Percentiles rank a stretch among this genome's conserved stretches.
These are phyloP conservation scores for Curvularia verruculosa DNA, from an alignment of 2,329 filamentous ascomycete genomes.

Conservation along the genomic window DNA sequence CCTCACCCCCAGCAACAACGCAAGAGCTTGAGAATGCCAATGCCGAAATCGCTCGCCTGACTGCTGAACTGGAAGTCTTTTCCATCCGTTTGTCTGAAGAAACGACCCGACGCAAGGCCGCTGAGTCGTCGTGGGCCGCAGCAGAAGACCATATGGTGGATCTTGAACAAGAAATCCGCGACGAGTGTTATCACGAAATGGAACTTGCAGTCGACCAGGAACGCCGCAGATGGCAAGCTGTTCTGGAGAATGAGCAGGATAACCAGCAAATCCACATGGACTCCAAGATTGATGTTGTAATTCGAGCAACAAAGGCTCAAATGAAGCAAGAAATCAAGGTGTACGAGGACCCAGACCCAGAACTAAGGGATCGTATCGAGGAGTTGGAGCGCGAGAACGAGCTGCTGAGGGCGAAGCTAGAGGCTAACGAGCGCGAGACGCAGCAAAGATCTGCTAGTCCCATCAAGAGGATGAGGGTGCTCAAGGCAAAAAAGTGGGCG, in stretches of 20 bases:
- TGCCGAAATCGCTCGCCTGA: slow-evolving; percentile 79
- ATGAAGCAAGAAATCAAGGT: slow-evolving; percentile 49
- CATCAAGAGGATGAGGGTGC: slow-evolving; percentile 56
- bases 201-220: slow-evolving; percentile 77
- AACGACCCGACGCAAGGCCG: slow-evolving; percentile 69
- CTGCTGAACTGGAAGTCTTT: slow-evolving; percentile 77
- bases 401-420: slow-evolving; percentile 46
- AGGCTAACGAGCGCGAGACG: slow-evolving; percentile 50
- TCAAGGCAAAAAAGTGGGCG: slow-evolving; percentile 58
- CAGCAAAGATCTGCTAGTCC: slow-evolving; percentile 49
- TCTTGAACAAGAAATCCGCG: slow-evolving; percentile 83
- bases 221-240: slow-evolving; percentile 79
- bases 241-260: slow-evolving; percentile 76
- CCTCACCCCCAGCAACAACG: slow-evolving; percentile 52
- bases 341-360: slow-evolving; percentile 51
- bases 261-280: slow-evolving; percentile 84
- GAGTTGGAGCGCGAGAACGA: slow-evolving; percentile 56
- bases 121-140: slow-evolving; percentile 74
- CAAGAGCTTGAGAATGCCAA: slow-evolving; percentile 83
- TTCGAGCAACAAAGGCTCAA: slow-evolving; percentile 58
- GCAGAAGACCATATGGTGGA: slow-evolving; percentile 69
- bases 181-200: slow-evolving; percentile 88
- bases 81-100: slow-evolving; percentile 73
- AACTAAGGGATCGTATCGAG: slow-evolving; percentile 44
- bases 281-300: slow-evolving; percentile 79